phyloP scores from a whole-genome alignment of 441 rosid genomes.

The Iberis amara region DNA sequence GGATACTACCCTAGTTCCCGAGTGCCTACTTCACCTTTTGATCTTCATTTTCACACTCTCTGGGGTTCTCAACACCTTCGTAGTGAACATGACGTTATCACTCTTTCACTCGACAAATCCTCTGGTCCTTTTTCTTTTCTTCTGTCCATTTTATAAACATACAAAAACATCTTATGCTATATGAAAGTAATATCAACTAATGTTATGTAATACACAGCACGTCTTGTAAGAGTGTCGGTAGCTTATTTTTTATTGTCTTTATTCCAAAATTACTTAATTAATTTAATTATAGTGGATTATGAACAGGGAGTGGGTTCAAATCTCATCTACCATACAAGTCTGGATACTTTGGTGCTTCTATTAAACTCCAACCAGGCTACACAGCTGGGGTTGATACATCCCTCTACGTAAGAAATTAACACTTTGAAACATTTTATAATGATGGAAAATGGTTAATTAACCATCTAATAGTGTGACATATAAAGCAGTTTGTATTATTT shows the following conservation, averaged over 20 bases:
- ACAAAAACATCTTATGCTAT: not conserved
- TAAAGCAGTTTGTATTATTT: not conserved
- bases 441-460: no score
- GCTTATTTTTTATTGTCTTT: conserved; percentile 7
- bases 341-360: conserved; percentile 56
- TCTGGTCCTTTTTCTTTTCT: conserved; percentile 35
- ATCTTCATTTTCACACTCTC: conserved; percentile 40
- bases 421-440: no score
- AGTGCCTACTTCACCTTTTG: conserved; percentile 35
- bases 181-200: no score
- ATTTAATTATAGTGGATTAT: not conserved
- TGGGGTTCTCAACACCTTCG: conserved; percentile 71
- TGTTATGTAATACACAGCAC: conserved; percentile 18
- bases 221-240: conserved; percentile 22
- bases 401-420: conserved; percentile 43
- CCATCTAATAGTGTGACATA: no score
- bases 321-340: conserved; percentile 45
- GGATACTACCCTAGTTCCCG: conserved; percentile 57
- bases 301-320: conserved; percentile 52
- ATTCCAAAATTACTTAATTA: not conserved
- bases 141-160: not conserved
- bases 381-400: conserved; percentile 72
- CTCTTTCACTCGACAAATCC: conserved; percentile 54
- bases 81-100: conserved; percentile 36
- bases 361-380: conserved; percentile 57